These are phyloP conservation scores for Tilletia caries DNA, from an alignment of 1,284 basidiomycete genomes.

Conservation along the genomic window DNA sequence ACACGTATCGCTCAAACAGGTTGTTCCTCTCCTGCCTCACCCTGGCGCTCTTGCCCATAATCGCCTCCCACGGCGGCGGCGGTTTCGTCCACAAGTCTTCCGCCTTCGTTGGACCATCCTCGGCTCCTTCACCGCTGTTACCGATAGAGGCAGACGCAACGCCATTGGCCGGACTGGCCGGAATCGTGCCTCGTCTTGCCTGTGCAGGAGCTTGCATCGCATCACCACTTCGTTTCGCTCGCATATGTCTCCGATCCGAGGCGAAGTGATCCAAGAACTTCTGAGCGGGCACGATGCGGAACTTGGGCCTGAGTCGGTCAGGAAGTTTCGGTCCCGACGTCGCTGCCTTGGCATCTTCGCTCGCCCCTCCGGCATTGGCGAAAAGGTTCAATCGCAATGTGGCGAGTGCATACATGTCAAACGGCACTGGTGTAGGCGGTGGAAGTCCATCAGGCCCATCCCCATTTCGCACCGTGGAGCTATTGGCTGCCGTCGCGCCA, in stretches of 20 bases:
- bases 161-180: not conserved
- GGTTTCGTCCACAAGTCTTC: slow-evolving; percentile 15
- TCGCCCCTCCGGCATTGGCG: not conserved
- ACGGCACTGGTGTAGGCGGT: slow-evolving; percentile 14
- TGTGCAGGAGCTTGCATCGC: slow-evolving; percentile 13
- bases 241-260: slow-evolving; percentile 40
- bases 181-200: slow-evolving; percentile 8
- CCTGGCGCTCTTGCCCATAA: slow-evolving; percentile 17
- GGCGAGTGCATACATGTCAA: slow-evolving; percentile 15
- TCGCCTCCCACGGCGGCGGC: slow-evolving; percentile 22
- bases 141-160: not conserved
- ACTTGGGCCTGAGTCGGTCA: slow-evolving; percentile 17
- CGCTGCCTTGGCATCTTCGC: not conserved
- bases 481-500: not conserved
- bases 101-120: not conserved
- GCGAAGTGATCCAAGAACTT: slow-evolving; percentile 27
- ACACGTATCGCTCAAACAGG: slow-evolving; percentile 24
- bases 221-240: not conserved
- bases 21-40: slow-evolving; percentile 18
- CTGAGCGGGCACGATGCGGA: slow-evolving; percentile 22
- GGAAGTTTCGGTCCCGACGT: not conserved
- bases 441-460: not conserved
- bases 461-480: not conserved
- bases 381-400: slow-evolving; percentile 20
- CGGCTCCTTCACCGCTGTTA: not conserved